Evolutionary conservation across 2,329 filamentous ascomycete species (phyloP), one percentile per base, ranked within the genome.

Genomic region (Apiospora marii): DNA sequence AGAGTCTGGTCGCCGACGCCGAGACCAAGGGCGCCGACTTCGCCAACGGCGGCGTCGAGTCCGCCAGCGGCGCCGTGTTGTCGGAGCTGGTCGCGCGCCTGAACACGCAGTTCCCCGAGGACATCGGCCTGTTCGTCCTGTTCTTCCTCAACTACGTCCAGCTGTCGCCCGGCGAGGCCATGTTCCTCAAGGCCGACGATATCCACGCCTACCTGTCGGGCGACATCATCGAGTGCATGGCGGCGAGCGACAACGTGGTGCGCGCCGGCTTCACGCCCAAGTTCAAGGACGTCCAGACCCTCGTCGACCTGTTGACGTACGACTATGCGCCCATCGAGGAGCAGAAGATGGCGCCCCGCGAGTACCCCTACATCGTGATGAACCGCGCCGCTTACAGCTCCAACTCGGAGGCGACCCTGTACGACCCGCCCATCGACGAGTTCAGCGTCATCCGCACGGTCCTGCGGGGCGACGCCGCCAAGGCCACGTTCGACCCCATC

Each of bases 221-320:
- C 73, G 96, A 99, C 80, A 98, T 99, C 77, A 95, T 99, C 81
- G 96, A 99, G 84, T 99, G 96, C 87, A 99, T 99, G 96, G 96
- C 96, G 0, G 93, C 94, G 12, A 97, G 94, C n/a, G 96, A 99
- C 88, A 99, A 99, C 77, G 96, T 99, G 48, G 95, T 99, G 70
- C 94, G 96, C 72, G 96, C 96, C 0, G 96, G 96, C 61, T 96
- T 99, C 83, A 99, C 96, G 0, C 96, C 96, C 72, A 99, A 99
- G 82, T 99, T 98, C 89, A 98, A 98, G 85, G 96, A 99, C 78
- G 94, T 98, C 30, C 85, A 91, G 71, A 98, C 95, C 0, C 87
- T 99, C 14, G 94, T 96, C 46, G 88, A 91, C 74, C 97, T 98
- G 92, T 86, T 99, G 76, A 99, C 96, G 0, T 99, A 99, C 86